A percentile compares a stretch with the other conserved stretches of the same genome.
These are phyloP conservation scores for Sphagnum fallax DNA, from an alignment of 228 moss, liverwort and hornwort species.

Conservation along the genomic window DNA sequence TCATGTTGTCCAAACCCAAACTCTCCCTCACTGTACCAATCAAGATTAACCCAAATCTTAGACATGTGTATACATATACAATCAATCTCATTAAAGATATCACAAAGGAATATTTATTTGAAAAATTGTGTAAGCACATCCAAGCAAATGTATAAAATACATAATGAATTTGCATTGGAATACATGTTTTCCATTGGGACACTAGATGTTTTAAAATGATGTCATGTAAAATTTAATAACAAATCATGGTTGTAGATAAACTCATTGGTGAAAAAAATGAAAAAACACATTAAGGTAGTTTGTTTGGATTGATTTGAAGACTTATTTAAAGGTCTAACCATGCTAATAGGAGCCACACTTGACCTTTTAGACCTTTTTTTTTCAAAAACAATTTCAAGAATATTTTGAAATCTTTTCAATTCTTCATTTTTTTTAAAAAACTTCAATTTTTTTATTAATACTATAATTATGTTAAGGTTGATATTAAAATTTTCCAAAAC, in stretches of 20 bases:
- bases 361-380: too few species aligned
- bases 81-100: not conserved
- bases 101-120: not conserved
- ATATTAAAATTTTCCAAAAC: too few species aligned
- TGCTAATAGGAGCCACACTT: too few species aligned
- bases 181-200: slow-evolving; percentile 92
- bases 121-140: not conserved
- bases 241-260: not conserved
- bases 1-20: slow-evolving; percentile 92
- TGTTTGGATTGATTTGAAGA: too few species aligned
- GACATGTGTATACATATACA: not conserved
- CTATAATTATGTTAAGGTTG: too few species aligned
- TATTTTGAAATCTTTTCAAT: too few species aligned
- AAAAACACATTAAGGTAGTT: too few species aligned
- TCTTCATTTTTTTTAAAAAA: too few species aligned
- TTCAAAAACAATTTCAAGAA: too few species aligned
- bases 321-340: too few species aligned
- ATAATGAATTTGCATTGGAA: not conserved
- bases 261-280: not conserved
- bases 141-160: not conserved
- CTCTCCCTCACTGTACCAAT: slow-evolving; percentile 66
- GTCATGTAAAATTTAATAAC: slow-evolving; percentile 60
- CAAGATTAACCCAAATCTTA: too few species aligned
- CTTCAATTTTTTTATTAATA: too few species aligned
- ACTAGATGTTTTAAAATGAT: slow-evolving; percentile 86